Base-by-base conservation (phyloP, 169 alveolate genomes). In the Condylostoma magnum region DNA sequence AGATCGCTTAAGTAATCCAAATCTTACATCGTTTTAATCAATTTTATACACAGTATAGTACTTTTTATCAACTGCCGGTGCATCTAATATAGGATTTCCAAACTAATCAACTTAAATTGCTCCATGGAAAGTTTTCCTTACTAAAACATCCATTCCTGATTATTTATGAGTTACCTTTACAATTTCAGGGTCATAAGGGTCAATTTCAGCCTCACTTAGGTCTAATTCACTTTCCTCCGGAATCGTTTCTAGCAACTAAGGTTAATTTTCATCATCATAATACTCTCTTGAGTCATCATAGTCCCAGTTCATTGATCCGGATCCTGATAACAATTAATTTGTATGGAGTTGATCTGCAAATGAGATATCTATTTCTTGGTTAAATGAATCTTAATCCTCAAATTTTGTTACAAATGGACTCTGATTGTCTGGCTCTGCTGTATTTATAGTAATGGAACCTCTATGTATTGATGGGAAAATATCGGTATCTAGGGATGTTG, bases 41-140 rank as follows among this genome's bases (percentile, higher is more conserved):
- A 63, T 63, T 63, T 63, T 57, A n/a, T n/a, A n/a, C n/a, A n/a
- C n/a, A n/a, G n/a, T n/a, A 28, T 63, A 63, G 25, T 63, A 54
- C 20, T 37, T 63, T 63, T 57, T 22, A 34, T 63, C 73, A 22
- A 63, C 46, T n/a, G 36, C 36, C 4, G 73, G 73, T 18, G 63
- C 58, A 41, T 63, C 31, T 1, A 57, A 57, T 43, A 63, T 43
- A 41, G 60, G 36, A 18, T 63, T 34, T 5, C 73, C 73, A 28
- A 15, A 34, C 30, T 63, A 54, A 34, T 63, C 58, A 27, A 12
- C 37, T 0, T 12, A 38, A 22, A 22, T 28, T 28, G 51, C 69
- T 20, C 51, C 33, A 18, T 15, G 15, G 41, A 63, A 63, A 0
- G 27, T 46, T 63, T 63, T 41, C 43, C 46, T 63, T 8, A 63